Base-by-base conservation (phyloP, 257 asterid genomes). In the Nyctanthes arbortristis region DNA sequence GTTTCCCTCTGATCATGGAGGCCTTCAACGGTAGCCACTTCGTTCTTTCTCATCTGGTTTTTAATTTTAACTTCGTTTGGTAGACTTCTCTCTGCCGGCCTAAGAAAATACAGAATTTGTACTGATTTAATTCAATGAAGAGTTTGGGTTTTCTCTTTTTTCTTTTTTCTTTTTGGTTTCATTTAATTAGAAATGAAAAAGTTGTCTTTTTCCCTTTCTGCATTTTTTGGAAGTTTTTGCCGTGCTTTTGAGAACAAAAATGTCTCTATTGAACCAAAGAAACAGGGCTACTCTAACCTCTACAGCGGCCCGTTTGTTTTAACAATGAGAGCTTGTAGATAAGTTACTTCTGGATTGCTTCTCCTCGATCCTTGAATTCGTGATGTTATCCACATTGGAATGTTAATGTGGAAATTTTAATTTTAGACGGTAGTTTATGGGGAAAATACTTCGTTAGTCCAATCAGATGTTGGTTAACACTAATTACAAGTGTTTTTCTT, bases 1-100 rank as follows among this genome's bases (percentile, higher is more conserved):
- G 99, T 85, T 94, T 70, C 99, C 99, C 36, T 85, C 95, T 34
- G 95, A 88, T 81, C 95, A 79, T 63, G 86, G 77, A 74, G 90
- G 92, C 34, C 92, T 94, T 43, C 69, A 79, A 72, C 89, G 92
- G 99, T 91, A 88, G 37, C 61, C 25, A 39, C 43, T 57, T 0
- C 7, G 18, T 58, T 7, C 16, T 24, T 62, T 31, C 10, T 34
- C 64, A 57, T 47, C 14, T 63, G 2, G 27, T 7, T 32, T 37
- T 70, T 52, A 11, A 29, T 30, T 32, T 29, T n/a, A 45, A 20
- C 33, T 45, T 31, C 3, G 28, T 25, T 14, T 52, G 59, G 24
- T 22, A 24, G 5, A 52, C 16, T 22, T 52, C 10, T 52, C 59
- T 10, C 7, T 22, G 59, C 59, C 30, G 22, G 16, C 11, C 2